A percentile compares a stretch with the other conserved stretches of the same genome.
phyloP scores from a whole-genome alignment of 768 basidiomycete species.

The Suillus subluteus region DNA sequence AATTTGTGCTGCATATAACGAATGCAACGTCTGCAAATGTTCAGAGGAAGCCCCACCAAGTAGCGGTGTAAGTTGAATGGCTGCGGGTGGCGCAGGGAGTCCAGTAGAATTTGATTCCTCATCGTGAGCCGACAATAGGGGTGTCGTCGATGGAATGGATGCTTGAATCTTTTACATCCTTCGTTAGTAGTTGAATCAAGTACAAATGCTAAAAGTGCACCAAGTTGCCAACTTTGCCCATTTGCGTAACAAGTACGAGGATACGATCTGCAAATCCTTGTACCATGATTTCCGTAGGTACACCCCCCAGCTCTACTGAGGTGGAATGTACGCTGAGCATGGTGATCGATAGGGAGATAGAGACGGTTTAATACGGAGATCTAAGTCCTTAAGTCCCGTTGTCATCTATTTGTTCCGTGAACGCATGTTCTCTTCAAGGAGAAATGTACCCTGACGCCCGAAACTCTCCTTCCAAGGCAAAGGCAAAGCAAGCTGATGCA shows the following conservation, averaged over 20 bases:
- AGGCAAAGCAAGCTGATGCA: constrained; percentile 47
- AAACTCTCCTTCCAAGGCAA: constrained; percentile 54
- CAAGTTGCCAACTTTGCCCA: constrained; percentile 88
- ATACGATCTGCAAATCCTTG: constrained; percentile 81
- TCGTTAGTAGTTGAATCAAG: constrained; percentile 3
- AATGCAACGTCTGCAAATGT: constrained; percentile 71
- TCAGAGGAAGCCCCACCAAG: constrained; percentile 76
- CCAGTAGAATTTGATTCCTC: constrained; percentile 29
- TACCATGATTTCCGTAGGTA: constrained; percentile 72
- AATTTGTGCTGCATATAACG: constrained; percentile 84
- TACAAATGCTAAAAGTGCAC: constrained; percentile 44
- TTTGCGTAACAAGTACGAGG: constrained; percentile 87
- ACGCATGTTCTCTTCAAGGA: constrained; percentile 21
- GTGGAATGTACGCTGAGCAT: constrained; percentile 43
- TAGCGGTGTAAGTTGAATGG: constrained; percentile 76
- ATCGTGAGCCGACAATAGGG: constrained; percentile 41
- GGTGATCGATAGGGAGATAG: neutral
- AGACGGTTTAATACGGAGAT: neutral
- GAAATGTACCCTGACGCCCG: constrained; percentile 27
- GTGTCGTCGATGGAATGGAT: constrained; percentile 65
- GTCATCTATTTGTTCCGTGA: constrained; percentile 9
- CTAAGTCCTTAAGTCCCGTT: neutral
- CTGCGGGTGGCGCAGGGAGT: constrained; percentile 66
- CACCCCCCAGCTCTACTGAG: constrained; percentile 54
- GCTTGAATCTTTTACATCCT: constrained; percentile 69